Evolutionary conservation across 306 rosid species (phyloP).

Genomic region (Lotus japonicus): DNA sequence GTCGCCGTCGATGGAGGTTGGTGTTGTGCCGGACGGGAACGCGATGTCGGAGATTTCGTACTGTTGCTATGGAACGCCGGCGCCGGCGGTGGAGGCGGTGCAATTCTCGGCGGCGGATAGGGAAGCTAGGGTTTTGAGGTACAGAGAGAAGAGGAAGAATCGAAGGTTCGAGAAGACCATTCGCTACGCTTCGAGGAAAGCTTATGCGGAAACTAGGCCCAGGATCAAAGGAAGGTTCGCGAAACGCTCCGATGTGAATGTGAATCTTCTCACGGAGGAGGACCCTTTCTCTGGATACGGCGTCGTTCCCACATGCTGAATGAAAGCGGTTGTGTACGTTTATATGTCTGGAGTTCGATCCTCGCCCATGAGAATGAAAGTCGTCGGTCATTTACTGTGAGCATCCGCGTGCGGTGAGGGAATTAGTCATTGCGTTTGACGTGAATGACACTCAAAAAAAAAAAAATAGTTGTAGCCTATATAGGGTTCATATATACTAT

Average conservation of each 20-base stretch:
- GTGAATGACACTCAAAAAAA: no score
- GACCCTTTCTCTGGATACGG: conserved; percentile 58
- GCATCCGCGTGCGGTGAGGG: no score
- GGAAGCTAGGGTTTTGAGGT: conserved; percentile 93
- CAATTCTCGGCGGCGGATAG: conserved; percentile 55
- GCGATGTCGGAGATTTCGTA: conserved; percentile 50
- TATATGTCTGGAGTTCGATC: no score
- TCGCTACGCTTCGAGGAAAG: conserved; percentile 90
- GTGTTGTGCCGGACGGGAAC: conserved; percentile 79
- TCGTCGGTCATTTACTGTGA: no score
- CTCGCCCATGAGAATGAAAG: no score
- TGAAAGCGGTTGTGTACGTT: no score
- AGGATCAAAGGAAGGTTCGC: conserved; percentile 97
- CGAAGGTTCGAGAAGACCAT: conserved; percentile 95
- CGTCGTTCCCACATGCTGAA: conserved; percentile 70
- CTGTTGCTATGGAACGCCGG: conserved; percentile 21
- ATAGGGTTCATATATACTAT: neutral
- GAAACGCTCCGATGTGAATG: conserved; percentile 58
- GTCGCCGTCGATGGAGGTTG: conserved; percentile 75
- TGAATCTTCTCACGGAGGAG: conserved; percentile 20
- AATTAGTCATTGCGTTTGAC: no score
- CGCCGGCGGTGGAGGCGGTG: neutral
- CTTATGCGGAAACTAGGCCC: conserved; percentile 92
- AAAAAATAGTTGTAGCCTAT: neutral
- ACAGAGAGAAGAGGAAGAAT: conserved; percentile 98